Base-by-base conservation (phyloP, 129 eudicot species). In the Lactuca saligna region DNA sequence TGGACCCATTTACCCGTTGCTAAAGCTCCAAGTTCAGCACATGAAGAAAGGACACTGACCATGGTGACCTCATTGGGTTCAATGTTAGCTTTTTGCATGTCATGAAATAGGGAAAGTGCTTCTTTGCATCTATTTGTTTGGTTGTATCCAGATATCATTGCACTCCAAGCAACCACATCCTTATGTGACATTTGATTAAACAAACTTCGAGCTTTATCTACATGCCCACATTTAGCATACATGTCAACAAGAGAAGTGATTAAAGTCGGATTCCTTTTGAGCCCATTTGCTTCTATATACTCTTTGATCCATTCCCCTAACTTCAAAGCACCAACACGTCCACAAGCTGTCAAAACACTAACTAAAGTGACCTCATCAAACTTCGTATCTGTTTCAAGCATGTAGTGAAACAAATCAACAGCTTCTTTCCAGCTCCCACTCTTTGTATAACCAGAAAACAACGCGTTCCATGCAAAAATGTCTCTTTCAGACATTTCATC, bases 121-220 rank as follows among this genome's bases (percentile, higher is more conserved):
- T 88, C 95, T 17, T 68, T 80, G 61, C 82, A 79, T 61, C 80
- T 69, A 53, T 73, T 72, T 41, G 80, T 79, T 58, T 88, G 91
- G 49, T 61, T 81, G 39, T 70, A 82, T 34, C 91, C 95, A 20
- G 88, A 77, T 12, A 88, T 84, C 84, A 81, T 81, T 32, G 91
- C 89, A 71, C 87, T 85, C 91, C 91, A 88, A 29, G 81, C 81
- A 70, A 85, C 79, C 14, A 82, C 80, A 61, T 76, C 82, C 67
- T 61, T 85, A 8, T 20, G 69, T 9, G 83, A 51, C 83, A 85
- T 85, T 17, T 73, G 75, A 71, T 85, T 84, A 57, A 88, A 85
- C 62, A 83, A 42, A 16, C 39, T 34, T 33, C 67, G 37, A 3
- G 87, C 96, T 39, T 29, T 54, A 59, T 85, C 91, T 66, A 85